Conservation (phyloP, 768 basidiomycete genomes). For the Auriculariales sp. region DNA sequence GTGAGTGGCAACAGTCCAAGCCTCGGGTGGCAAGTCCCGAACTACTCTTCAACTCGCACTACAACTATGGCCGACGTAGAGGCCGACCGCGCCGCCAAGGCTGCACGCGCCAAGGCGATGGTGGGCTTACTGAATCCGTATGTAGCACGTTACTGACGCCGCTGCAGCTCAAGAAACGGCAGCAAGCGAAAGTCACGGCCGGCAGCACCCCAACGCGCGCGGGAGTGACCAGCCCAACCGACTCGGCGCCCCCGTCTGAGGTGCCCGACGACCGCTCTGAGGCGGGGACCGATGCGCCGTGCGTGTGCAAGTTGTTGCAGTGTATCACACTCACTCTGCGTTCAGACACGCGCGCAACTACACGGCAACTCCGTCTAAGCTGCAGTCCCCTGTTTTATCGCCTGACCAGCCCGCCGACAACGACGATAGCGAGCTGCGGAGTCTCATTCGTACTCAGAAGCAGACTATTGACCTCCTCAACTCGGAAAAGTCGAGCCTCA, state of each 20-base stretch:
- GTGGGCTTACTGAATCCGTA: constrained; percentile 24
- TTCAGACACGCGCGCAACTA: constrained; percentile 22
- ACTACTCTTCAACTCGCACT: constrained; percentile 1
- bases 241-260: constrained; percentile 36
- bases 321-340: constrained; percentile 15
- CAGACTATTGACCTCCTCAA: constrained; percentile 69
- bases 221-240: background rate
- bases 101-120: constrained; percentile 73
- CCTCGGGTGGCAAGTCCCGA: constrained; percentile 1
- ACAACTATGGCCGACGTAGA: constrained; percentile 40
- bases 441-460: constrained; percentile 25
- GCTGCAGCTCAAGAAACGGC: constrained; percentile 63
- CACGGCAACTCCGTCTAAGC: background rate
- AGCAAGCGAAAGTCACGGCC: constrained; percentile 47
- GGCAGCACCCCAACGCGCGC: constrained; percentile 33
- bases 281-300: constrained; percentile 14
- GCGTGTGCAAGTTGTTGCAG: constrained; percentile 11
- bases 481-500: constrained; percentile 50
- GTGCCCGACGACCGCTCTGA: constrained; percentile 12
- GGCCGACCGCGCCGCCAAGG: constrained; percentile 58
- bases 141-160: background rate
- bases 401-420: background rate
- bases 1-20: constrained; percentile 5
- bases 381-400: constrained; percentile 1
- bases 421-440: constrained; percentile 5